Evolutionary conservation across 2,329 filamentous ascomycete genomes (phyloP).

Genomic region (Alternaria brassicicola): DNA sequence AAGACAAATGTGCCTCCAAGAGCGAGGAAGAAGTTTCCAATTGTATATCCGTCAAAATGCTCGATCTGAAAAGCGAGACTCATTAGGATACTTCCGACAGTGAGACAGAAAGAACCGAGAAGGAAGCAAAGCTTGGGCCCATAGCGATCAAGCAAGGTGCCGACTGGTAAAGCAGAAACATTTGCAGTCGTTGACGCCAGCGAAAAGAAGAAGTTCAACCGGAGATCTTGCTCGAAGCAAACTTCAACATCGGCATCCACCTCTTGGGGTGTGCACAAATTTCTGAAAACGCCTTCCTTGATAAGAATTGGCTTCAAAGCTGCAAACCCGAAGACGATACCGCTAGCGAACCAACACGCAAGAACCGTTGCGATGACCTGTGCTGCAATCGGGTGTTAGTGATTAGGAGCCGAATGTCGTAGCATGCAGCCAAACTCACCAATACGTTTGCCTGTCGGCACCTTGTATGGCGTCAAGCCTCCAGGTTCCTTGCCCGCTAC

Average conservation of each 20-base stretch:
- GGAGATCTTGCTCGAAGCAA: conserved; percentile 49
- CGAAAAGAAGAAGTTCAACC: conserved; percentile 49
- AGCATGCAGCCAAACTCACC: conserved; percentile 31
- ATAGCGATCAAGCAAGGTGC: conserved; percentile 47
- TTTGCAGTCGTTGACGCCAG: conserved; percentile 48
- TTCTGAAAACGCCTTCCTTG: conserved; percentile 47
- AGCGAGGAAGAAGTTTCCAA: conserved; percentile 76
- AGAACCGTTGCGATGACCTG: conserved; percentile 46
- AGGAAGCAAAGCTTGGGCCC: conserved; percentile 44
- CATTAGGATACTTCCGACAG: conserved; percentile 45
- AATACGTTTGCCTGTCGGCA: conserved; percentile 47
- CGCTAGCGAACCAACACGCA: conserved; percentile 49
- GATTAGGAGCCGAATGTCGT: conserved; percentile 9
- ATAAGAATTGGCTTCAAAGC: conserved; percentile 50
- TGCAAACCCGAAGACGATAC: conserved; percentile 51
- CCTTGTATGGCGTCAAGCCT: conserved; percentile 58
- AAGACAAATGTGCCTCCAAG: conserved; percentile 82
- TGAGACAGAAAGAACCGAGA: conserved; percentile 41
- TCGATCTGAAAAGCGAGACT: conserved; percentile 46
- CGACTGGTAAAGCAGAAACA: conserved; percentile 47
- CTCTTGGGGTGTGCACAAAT: conserved; percentile 46
- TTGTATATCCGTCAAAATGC: conserved; percentile 60
- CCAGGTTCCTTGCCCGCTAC: conserved; percentile 48
- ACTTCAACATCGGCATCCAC: conserved; percentile 42
- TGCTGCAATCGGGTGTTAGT: conserved; percentile 29